These are phyloP conservation scores for Euphorbia schlechtendalii DNA, from an alignment of 441 rosid genomes.

Conservation along the genomic window DNA sequence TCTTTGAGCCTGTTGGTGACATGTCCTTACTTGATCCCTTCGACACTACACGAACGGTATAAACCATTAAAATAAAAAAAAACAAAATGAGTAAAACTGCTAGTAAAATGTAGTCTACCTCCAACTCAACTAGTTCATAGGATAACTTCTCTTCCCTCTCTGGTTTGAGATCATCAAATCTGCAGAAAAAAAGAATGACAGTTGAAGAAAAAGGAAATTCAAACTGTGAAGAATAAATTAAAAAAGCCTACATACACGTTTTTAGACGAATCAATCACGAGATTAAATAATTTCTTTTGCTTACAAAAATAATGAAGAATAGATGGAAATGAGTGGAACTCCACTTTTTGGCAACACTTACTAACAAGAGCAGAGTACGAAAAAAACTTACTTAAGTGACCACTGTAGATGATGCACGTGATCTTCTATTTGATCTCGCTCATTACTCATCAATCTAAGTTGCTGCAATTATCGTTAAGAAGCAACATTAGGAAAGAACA, in stretches of 20 bases:
- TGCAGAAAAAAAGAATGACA: conserved; percentile 16
- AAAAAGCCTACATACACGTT: too few species aligned
- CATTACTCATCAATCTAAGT: conserved; percentile 66
- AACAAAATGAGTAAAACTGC: background rate
- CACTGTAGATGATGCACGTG: conserved; percentile 71
- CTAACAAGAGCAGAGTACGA: too few species aligned
- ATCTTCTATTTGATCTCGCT: conserved; percentile 87
- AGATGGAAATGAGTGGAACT: background rate
- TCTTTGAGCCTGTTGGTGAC: conserved; percentile 69
- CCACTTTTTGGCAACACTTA: too few species aligned
- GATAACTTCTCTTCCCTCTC: conserved; percentile 43
- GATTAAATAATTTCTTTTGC: too few species aligned
- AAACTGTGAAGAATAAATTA: too few species aligned
- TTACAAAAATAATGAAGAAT: background rate
- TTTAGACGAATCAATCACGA: too few species aligned
- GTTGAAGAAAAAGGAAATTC: too few species aligned
- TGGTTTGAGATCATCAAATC: conserved; percentile 44
- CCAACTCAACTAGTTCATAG: conserved; percentile 37
- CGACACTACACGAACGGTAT: conserved; percentile 29
- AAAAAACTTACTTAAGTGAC: conserved; percentile 63
- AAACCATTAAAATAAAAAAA: too few species aligned
- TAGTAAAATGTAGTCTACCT: conserved; percentile 41
- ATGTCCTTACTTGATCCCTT: conserved; percentile 48
- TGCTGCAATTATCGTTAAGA: conserved; percentile 38
- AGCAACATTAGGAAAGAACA: conserved; percentile 6